A percentile compares a stretch with the other conserved stretches of the same genome.
Evolutionary conservation across 495 filamentous ascomycete species (phyloP).

Genomic region (Xylaria sp.): DNA sequence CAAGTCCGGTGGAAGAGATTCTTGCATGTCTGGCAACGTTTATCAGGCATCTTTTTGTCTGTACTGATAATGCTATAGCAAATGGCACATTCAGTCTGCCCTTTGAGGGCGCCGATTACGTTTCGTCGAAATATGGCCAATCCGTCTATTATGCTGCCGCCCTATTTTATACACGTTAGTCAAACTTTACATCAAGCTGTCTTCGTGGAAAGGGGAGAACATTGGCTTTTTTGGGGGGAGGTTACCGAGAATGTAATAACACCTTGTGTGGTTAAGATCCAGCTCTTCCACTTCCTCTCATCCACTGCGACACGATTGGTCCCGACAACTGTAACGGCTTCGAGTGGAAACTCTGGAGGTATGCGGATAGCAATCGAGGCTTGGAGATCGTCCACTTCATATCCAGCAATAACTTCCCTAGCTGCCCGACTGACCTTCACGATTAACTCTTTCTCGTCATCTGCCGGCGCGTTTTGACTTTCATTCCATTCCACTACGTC

Average conservation of each 20-base stretch:
- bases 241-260: conserved; percentile 84
- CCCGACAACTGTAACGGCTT: conserved; percentile 75
- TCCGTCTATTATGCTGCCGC: conserved; percentile 83
- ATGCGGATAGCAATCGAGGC: conserved; percentile 80
- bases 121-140: conserved; percentile 83
- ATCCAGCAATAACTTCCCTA: conserved; percentile 78
- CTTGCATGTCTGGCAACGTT: conserved; percentile 90
- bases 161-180: conserved; percentile 48
- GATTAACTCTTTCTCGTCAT: conserved; percentile 72
- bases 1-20: conserved; percentile 91
- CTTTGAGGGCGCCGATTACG: conserved; percentile 84
- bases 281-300: conserved; percentile 88
- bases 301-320: conserved; percentile 83
- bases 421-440: conserved; percentile 74
- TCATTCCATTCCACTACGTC: conserved; percentile 75
- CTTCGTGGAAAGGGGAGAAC: background rate
- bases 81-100: conserved; percentile 94
- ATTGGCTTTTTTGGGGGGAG: too few species aligned
- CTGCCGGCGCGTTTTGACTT: conserved; percentile 58
- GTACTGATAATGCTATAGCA: conserved; percentile 92
- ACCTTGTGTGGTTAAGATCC: conserved; percentile 85
- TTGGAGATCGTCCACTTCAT: conserved; percentile 85
- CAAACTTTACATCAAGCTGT: background rate
- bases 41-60: conserved; percentile 87
- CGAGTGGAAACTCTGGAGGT: conserved; percentile 80